Evolutionary conservation across 306 rosid genomes (phyloP).

Genomic region (Oemleria cerasiformis): DNA sequence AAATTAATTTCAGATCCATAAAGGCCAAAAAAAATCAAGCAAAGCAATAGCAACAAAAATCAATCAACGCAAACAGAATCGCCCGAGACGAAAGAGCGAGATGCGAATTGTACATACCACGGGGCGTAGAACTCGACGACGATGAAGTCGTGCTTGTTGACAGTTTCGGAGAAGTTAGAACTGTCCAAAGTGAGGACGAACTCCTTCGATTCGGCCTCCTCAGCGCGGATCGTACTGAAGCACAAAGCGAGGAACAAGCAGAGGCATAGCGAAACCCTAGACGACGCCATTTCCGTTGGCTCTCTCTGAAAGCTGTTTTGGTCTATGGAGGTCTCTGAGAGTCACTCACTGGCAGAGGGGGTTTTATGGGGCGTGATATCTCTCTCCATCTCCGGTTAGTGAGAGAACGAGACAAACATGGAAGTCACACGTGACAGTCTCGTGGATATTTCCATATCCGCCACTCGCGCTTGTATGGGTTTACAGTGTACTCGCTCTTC

Average conservation of each 20-base stretch:
- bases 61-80: background rate
- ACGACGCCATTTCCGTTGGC: conserved; percentile 41
- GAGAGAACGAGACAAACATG: conserved; percentile 23
- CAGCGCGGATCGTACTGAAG: conserved; percentile 38
- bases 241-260: conserved; percentile 30
- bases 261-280: conserved; percentile 36
- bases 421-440: conserved; percentile 39
- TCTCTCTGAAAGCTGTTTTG: background rate
- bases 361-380: background rate
- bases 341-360: conserved; percentile 5
- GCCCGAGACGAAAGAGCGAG: background rate
- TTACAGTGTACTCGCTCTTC: conserved; percentile 18
- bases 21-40: background rate
- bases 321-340: conserved; percentile 7
- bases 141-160: conserved; percentile 74
- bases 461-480: background rate
- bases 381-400: conserved; percentile 9
- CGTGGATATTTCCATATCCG: background rate
- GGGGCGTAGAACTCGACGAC: conserved; percentile 97
- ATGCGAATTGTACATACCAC: conserved; percentile 40
- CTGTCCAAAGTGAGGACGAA: conserved; percentile 77
- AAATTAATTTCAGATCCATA: conserved; percentile 29
- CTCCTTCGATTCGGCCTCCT: conserved; percentile 62
- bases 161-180: conserved; percentile 69
- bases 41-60: background rate